phyloP scores from a whole-genome alignment of 768 basidiomycete genomes.

The Termitomyces sp. region DNA sequence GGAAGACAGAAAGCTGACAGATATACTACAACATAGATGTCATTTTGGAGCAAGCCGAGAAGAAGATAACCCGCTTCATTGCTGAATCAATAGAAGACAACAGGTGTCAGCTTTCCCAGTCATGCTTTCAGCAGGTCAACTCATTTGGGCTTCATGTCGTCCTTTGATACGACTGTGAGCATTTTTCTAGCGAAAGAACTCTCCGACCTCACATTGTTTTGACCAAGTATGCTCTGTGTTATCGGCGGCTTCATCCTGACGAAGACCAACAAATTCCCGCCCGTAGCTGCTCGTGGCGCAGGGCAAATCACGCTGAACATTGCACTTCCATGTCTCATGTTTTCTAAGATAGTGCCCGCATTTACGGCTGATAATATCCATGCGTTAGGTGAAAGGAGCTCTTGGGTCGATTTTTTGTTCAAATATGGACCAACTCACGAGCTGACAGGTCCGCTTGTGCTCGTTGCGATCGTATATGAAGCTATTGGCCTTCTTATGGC shows the following conservation, averaged over 20 bases:
- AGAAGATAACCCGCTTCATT: no score
- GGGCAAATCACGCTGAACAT: constrained; percentile 64
- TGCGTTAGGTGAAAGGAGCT: constrained; percentile 40
- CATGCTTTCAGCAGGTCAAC: constrained; percentile 33
- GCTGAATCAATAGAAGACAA: not conserved
- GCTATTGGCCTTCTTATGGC: constrained; percentile 48
- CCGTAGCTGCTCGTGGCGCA: constrained; percentile 50
- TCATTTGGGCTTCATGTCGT: constrained; percentile 61
- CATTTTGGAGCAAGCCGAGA: not conserved
- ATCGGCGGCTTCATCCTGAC: constrained; percentile 53
- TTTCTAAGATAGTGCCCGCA: constrained; percentile 68
- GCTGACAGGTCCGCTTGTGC: constrained; percentile 51
- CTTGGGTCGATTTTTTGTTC: not conserved
- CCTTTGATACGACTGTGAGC: constrained; percentile 58
- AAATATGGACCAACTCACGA: not conserved
- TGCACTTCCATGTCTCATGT: constrained; percentile 58
- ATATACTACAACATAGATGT: not conserved
- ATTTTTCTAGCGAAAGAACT: not conserved
- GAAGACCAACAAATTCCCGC: constrained; percentile 55
- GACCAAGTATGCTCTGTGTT: constrained; percentile 46
- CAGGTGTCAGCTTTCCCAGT: not conserved
- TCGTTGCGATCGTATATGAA: constrained; percentile 60
- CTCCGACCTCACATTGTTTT: not conserved
- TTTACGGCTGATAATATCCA: constrained; percentile 53
- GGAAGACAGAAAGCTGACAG: not conserved